Percentiles rank a stretch among this genome's conserved stretches.
phyloP scores from a whole-genome alignment of 495 filamentous ascomycete genomes.

The Chaetomium tenue region DNA sequence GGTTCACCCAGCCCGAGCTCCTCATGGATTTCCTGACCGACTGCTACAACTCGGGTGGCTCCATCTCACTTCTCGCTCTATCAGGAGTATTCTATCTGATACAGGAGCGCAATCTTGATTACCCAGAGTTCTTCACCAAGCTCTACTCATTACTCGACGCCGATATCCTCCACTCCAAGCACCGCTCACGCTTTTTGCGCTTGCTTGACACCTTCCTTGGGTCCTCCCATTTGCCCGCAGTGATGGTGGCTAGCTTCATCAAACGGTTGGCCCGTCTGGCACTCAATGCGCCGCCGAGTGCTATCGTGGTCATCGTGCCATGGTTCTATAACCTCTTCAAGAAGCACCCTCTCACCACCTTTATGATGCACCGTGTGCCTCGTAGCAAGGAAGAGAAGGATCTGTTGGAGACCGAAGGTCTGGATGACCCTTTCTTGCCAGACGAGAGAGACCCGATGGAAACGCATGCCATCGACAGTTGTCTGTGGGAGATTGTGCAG shows the following conservation, averaged over 20 bases:
- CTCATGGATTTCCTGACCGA: slow-evolving; percentile 98
- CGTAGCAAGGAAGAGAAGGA: slow-evolving; percentile 56
- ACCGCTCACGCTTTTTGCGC: slow-evolving; percentile 90
- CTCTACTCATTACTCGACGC: slow-evolving; percentile 87
- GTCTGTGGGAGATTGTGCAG: slow-evolving; percentile 89
- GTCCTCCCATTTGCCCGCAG: slow-evolving; percentile 90
- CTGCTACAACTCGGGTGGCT: slow-evolving; percentile 81
- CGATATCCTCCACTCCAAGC: slow-evolving; percentile 84
- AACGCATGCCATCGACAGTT: slow-evolving; percentile 85
- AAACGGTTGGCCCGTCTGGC: slow-evolving; percentile 81
- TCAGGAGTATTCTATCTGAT: slow-evolving; percentile 96
- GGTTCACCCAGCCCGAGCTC: slow-evolving; percentile 79
- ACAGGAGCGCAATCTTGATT: slow-evolving; percentile 88
- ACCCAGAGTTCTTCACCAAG: slow-evolving; percentile 90
- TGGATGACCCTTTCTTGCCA: slow-evolving; percentile 76
- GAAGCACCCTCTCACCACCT: slow-evolving; percentile 82
- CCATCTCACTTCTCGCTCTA: slow-evolving; percentile 79
- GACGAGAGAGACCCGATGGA: slow-evolving; percentile 76
- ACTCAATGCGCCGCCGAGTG: slow-evolving; percentile 80
- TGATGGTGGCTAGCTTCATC: slow-evolving; percentile 90
- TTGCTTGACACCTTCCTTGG: slow-evolving; percentile 85
- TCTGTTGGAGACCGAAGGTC: slow-evolving; percentile 60
- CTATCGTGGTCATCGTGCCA: slow-evolving; percentile 83
- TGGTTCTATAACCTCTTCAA: slow-evolving; percentile 96
- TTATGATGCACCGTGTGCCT: slow-evolving; percentile 85